phyloP scores from a whole-genome alignment of 176 grass and related monocot genomes.

The Pharus latifolius region DNA sequence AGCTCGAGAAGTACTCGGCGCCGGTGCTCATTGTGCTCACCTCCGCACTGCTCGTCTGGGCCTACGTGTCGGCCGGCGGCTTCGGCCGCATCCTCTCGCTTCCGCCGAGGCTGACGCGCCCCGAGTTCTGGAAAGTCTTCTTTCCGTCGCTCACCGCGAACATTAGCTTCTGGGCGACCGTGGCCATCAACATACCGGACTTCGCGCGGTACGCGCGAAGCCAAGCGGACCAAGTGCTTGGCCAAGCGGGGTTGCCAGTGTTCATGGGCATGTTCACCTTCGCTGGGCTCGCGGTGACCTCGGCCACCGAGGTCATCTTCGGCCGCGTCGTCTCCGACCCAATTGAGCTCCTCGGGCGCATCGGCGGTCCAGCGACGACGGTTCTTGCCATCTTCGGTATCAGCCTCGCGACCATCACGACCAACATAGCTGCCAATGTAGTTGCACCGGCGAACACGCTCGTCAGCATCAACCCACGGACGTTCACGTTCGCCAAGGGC shows the following conservation, averaged over 20 bases:
- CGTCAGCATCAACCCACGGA: conserved; percentile 63
- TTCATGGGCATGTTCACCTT: conserved; percentile 97
- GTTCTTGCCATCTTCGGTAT: conserved; percentile 79
- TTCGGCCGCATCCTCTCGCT: conserved; percentile 64
- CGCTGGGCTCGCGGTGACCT: conserved; percentile 71
- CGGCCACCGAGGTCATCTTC: conserved; percentile 83
- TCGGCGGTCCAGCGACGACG: conserved; percentile 65
- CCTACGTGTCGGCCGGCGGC: conserved; percentile 62
- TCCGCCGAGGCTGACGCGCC: conserved; percentile 40
- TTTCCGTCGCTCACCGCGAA: conserved; percentile 89
- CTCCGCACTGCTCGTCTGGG: conserved; percentile 68
- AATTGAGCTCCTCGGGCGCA: conserved; percentile 63
- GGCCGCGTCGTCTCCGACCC: conserved; percentile 81
- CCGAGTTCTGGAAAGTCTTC: conserved; percentile 76
- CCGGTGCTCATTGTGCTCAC: conserved; percentile 66
- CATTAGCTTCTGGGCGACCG: conserved; percentile 95
- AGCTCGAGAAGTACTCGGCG: conserved; percentile 77
- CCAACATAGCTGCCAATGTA: conserved; percentile 90
- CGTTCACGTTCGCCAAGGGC: conserved; percentile 71
- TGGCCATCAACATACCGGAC: conserved; percentile 91
- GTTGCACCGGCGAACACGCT: conserved; percentile 82
- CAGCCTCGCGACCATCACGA: conserved; percentile 83
- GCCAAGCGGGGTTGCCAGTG: conserved; percentile 67
- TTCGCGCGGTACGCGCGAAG: conserved; percentile 77
- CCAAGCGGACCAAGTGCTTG: conserved; percentile 76